Conservation (phyloP, 495 filamentous ascomycete species). For the Thermochaetoides thermophila region DNA sequence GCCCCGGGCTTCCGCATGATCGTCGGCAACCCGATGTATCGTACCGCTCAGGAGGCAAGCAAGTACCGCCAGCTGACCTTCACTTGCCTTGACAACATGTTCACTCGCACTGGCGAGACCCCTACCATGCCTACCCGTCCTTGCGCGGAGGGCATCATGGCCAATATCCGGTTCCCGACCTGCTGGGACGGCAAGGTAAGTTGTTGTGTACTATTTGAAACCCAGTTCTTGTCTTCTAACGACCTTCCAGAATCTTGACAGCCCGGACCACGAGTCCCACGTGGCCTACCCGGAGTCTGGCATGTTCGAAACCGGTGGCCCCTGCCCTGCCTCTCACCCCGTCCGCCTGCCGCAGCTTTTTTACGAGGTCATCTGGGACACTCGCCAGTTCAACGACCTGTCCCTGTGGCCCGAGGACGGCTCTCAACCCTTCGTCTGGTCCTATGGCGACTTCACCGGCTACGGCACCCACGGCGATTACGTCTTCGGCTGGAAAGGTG, state of each 20-base stretch:
- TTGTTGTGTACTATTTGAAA: too few species aligned
- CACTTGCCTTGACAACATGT: constrained; percentile 20
- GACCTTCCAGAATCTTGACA: constrained; percentile 18
- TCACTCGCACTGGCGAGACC: constrained; percentile 21
- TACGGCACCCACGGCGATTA: constrained; percentile 30
- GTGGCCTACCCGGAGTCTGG: constrained; percentile 23
- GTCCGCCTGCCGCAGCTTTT: constrained; percentile 25
- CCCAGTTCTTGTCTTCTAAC: too few species aligned
- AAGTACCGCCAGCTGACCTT: constrained; percentile 27
- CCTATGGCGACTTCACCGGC: constrained; percentile 24
- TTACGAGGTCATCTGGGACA: constrained; percentile 30
- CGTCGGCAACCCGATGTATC: constrained; percentile 42
- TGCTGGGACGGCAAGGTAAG: constrained; percentile 22
- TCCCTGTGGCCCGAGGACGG: constrained; percentile 27
- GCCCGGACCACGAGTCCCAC: constrained; percentile 25
- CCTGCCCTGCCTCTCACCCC: constrained; percentile 21
- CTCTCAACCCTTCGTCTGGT: constrained; percentile 35
- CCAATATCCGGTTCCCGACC: constrained; percentile 24
- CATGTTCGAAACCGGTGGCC: constrained; percentile 17
- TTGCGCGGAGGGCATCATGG: constrained; percentile 27
- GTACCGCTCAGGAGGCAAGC: constrained; percentile 19
- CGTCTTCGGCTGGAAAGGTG: constrained; percentile 29
- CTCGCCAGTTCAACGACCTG: constrained; percentile 22
- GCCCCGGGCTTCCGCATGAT: constrained; percentile 56
- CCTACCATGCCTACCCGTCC: constrained; percentile 17